A percentile compares a stretch with the other conserved stretches of the same genome.
Evolutionary conservation across 352 stramenopile species (phyloP).

Genomic region (Peronosclerospora sorghi): DNA sequence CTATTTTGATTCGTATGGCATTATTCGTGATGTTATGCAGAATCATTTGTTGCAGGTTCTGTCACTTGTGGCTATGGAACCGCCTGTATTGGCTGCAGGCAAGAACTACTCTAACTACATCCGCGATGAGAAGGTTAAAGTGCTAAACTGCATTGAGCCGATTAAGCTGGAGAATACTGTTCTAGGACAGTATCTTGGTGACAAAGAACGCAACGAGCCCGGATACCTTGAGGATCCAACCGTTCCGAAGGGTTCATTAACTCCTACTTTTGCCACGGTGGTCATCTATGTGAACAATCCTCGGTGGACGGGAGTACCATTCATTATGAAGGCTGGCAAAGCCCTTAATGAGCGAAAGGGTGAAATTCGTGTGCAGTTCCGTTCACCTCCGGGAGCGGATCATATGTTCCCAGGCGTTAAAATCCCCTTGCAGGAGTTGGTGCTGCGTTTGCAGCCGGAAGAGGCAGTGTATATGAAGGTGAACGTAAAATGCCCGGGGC

Average conservation of each 20-base stretch:
- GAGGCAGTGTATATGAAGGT: slow-evolving; percentile 95
- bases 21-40: slow-evolving; percentile 98
- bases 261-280: slow-evolving; percentile 86
- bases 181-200: slow-evolving; percentile 93
- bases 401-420: slow-evolving; percentile 87
- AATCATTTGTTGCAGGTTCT: slow-evolving; percentile 99
- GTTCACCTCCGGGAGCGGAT: slow-evolving; percentile 77
- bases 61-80: slow-evolving; percentile 94
- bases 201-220: slow-evolving; percentile 62
- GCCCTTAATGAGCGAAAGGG: slow-evolving; percentile 95
- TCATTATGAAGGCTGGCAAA: slow-evolving; percentile 99
- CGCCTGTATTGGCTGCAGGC: slow-evolving; percentile 72
- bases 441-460: slow-evolving; percentile 94
- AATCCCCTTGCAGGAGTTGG: slow-evolving; percentile 91
- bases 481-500: slow-evolving; percentile 93
- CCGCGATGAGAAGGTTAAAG: slow-evolving; percentile 96
- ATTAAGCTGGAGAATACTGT: slow-evolving; percentile 92
- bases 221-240: slow-evolving; percentile 94
- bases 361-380: slow-evolving; percentile 96
- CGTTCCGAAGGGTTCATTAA: slow-evolving; percentile 88
- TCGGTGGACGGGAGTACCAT: slow-evolving; percentile 95
- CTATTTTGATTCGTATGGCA: slow-evolving; percentile 97
- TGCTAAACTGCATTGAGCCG: slow-evolving; percentile 92
- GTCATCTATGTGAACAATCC: slow-evolving; percentile 92
- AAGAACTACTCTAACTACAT: slow-evolving; percentile 89